Base-by-base conservation (phyloP, 148 eudicot species). In the Rhododendron vialii region DNA sequence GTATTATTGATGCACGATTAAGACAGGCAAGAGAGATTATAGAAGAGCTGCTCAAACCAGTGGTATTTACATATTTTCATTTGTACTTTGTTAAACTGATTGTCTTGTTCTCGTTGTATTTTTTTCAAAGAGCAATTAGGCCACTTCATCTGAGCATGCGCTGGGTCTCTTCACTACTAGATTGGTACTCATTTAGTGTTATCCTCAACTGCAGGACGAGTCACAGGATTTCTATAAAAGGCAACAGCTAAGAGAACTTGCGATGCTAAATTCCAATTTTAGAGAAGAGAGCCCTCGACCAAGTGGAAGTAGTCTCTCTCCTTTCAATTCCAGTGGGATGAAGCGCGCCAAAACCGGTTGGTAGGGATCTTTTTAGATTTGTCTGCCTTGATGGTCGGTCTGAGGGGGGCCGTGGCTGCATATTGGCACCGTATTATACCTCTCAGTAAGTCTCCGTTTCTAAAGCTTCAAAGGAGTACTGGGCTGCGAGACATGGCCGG, bases 221-320 rank as follows among this genome's bases (percentile, higher is more conserved):
- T 89, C 92, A 2, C 91, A 88, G 14, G 92, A 91, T 83, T 81
- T 89, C 36, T 91, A 91, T 36, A 91, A 91, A 82, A 87, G 89
- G 82, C 91, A 91, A 82, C 92, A 91, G 81, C 89, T 91, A 73
- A 82, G 92, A 86, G 92, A 91, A 78, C 90, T 91, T 7, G 92
- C 92, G 2, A 78, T 91, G 91, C 88, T 91, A 53, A 91, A 91
- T 77, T 89, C 90, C 78, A 90, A 61, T 82, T 84, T 89, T 9
- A 86, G 88, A 88, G 92, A 91, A 86, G 92, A 86, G 77, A 91
- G 92, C 81, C 92, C 92, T 73, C 88, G 89, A 53, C 91, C 92
- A 38, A 86, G 90, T 48, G 91, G 91, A 30, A 89, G 92, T 30
- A 86, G 41, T 33, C 76, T 87, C 57, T 89, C 92, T 65, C 92